phyloP scores from a whole-genome alignment of 1,284 basidiomycete genomes.

The Melampsora americana region DNA sequence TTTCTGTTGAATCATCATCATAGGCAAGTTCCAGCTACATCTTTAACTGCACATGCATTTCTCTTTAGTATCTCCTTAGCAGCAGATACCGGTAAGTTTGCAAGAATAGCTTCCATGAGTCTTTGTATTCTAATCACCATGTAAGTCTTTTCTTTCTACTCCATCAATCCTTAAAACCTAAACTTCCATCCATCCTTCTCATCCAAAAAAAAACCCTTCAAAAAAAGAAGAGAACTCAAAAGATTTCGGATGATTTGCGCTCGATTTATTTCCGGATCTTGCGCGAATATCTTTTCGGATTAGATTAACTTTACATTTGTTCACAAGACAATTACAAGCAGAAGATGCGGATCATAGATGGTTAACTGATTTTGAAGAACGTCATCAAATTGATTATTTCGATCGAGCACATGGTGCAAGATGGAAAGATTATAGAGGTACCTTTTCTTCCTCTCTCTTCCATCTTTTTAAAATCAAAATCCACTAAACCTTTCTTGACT shows the following conservation, averaged over 20 bases:
- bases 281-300: not conserved
- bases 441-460: not conserved
- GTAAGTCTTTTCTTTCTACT: slow-evolving; percentile 10
- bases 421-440: slow-evolving; percentile 40
- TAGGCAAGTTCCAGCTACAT: slow-evolving; percentile 42
- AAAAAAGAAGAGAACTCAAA: not conserved
- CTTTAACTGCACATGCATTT: slow-evolving; percentile 45
- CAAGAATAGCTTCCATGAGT: slow-evolving; percentile 43
- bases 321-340: slow-evolving; percentile 46
- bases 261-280: not conserved
- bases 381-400: slow-evolving; percentile 39
- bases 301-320: slow-evolving; percentile 40
- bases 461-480: not conserved
- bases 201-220: not conserved
- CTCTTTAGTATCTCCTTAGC: slow-evolving; percentile 45
- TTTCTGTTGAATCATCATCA: no score
- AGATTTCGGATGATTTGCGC: not conserved
- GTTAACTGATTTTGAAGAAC: slow-evolving; percentile 45
- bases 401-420: slow-evolving; percentile 35
- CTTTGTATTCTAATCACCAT: slow-evolving; percentile 44
- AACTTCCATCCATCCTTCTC: no score
- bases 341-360: slow-evolving; percentile 44
- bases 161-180: slow-evolving; percentile 4
- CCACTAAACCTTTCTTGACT: no score
- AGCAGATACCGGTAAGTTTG: slow-evolving; percentile 32